These are phyloP conservation scores for Dinochytrium kinnereticum DNA, from an alignment of 371 early-diverging fungal species.

Conservation along the genomic window DNA sequence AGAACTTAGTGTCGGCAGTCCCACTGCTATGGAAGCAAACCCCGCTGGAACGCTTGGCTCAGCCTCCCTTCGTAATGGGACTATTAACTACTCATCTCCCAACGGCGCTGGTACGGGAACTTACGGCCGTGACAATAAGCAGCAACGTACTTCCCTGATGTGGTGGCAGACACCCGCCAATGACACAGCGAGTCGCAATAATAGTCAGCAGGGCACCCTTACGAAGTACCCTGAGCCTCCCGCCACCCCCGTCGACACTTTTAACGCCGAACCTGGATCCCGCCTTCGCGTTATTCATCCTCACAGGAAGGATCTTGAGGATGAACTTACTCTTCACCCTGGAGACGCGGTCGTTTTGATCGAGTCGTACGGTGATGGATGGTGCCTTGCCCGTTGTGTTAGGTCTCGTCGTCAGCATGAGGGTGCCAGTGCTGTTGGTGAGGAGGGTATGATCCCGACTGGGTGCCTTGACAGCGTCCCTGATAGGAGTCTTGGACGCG, in stretches of 20 bases:
- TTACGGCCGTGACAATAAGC: background rate
- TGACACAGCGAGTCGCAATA: background rate
- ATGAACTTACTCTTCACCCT: constrained; percentile 7
- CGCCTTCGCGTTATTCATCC: constrained; percentile 20
- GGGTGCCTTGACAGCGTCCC: constrained; percentile 12
- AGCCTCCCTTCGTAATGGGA: background rate
- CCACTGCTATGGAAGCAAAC: background rate
- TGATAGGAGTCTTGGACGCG: constrained; percentile 8
- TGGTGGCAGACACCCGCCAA: constrained; percentile 6
- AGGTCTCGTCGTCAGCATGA: constrained; percentile 7
- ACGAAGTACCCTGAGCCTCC: background rate
- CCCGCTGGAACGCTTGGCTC: background rate
- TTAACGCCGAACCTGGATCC: constrained; percentile 7
- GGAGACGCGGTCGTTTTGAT: constrained; percentile 15
- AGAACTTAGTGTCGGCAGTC: background rate
- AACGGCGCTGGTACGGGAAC: background rate
- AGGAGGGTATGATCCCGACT: constrained; percentile 19
- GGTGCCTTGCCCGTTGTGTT: constrained; percentile 13
- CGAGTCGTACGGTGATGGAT: constrained; percentile 23
- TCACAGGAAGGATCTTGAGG: constrained; percentile 9
- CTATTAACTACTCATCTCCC: background rate
- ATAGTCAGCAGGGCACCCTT: background rate
- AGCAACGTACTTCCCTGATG: background rate
- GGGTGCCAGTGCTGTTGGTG: constrained; percentile 7
- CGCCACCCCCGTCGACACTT: background rate